These are phyloP conservation scores for Xylariaceae sp. DNA, from an alignment of 2,329 filamentous ascomycete genomes.

Conservation along the genomic window DNA sequence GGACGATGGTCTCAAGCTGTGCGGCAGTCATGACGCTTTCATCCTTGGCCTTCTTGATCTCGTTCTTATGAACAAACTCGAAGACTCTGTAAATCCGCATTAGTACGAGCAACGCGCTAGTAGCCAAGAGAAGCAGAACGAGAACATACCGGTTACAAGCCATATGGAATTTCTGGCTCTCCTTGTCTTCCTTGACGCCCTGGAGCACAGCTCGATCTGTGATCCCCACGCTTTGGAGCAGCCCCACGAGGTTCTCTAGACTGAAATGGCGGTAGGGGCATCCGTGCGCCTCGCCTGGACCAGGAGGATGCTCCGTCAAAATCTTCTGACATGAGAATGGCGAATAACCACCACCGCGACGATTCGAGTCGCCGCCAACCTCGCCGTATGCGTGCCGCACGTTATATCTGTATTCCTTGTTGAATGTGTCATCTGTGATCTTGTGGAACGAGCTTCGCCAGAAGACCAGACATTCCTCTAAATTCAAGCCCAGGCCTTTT, in stretches of 20 bases:
- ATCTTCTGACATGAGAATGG: slow-evolving; percentile 96
- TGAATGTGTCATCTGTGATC: slow-evolving; percentile 89
- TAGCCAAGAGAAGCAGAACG: background rate
- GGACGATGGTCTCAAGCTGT: slow-evolving; percentile 89
- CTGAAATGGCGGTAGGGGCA: slow-evolving; percentile 94
- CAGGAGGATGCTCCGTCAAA: slow-evolving; percentile 79
- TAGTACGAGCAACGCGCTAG: slow-evolving; percentile 2
- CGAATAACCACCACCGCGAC: slow-evolving; percentile 79
- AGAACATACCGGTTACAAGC: slow-evolving; percentile 77
- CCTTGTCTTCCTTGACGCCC: slow-evolving; percentile 82
- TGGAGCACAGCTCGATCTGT: slow-evolving; percentile 71
- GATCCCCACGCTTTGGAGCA: slow-evolving; percentile 76
- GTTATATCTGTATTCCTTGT: slow-evolving; percentile 97
- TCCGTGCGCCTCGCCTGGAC: slow-evolving; percentile 85
- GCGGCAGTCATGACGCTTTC: slow-evolving; percentile 64
- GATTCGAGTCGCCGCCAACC: slow-evolving; percentile 85
- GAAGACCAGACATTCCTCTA: slow-evolving; percentile 90
- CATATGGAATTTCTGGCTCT: slow-evolving; percentile 84
- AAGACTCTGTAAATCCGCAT: slow-evolving; percentile 59
- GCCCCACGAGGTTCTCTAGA: slow-evolving; percentile 71
- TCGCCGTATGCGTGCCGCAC: slow-evolving; percentile 93
- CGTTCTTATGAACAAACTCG: slow-evolving; percentile 74
- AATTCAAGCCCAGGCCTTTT: slow-evolving; percentile 84
- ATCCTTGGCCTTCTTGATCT: slow-evolving; percentile 72
- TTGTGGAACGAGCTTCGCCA: slow-evolving; percentile 84